These are phyloP conservation scores for Saccharomycopsis sp. DNA, from an alignment of 805 yeast species.

Conservation along the genomic window DNA sequence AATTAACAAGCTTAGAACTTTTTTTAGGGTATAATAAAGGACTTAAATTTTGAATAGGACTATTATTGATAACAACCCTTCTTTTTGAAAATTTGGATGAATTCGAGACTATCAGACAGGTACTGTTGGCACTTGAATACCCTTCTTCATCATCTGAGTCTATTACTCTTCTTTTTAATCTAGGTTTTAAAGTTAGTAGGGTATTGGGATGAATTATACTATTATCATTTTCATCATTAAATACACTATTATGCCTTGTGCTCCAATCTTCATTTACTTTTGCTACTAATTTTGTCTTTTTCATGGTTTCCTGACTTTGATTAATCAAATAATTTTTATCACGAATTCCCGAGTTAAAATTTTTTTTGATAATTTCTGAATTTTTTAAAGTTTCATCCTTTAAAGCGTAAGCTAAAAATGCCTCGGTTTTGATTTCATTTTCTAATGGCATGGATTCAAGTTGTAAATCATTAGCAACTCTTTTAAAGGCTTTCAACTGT, in stretches of 20 bases:
- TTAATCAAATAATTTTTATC: neutral
- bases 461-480: slow-evolving; percentile 27
- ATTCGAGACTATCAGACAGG: too few species aligned
- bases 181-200: neutral
- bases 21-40: neutral
- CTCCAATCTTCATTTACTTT: slow-evolving; percentile 30
- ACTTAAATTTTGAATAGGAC: neutral
- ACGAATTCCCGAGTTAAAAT: neutral
- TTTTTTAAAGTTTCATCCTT: slow-evolving; percentile 21
- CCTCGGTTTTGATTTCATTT: slow-evolving; percentile 27
- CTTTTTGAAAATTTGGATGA: too few species aligned
- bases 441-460: slow-evolving; percentile 27
- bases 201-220: neutral
- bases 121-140: neutral
- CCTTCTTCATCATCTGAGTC: neutral
- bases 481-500: slow-evolving; percentile 26
- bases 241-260: slow-evolving; percentile 14
- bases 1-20: neutral
- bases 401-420: slow-evolving; percentile 24
- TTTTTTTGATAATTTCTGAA: slow-evolving; percentile 7
- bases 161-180: neutral
- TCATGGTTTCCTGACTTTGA: slow-evolving; percentile 20
- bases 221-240: neutral
- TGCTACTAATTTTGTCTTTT: slow-evolving; percentile 26
- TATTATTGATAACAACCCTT: neutral